Percentiles rank a stretch among this genome's conserved stretches.
These are phyloP conservation scores for Pythium angustatum DNA, from an alignment of 352 stramenopile species.

Conservation along the genomic window DNA sequence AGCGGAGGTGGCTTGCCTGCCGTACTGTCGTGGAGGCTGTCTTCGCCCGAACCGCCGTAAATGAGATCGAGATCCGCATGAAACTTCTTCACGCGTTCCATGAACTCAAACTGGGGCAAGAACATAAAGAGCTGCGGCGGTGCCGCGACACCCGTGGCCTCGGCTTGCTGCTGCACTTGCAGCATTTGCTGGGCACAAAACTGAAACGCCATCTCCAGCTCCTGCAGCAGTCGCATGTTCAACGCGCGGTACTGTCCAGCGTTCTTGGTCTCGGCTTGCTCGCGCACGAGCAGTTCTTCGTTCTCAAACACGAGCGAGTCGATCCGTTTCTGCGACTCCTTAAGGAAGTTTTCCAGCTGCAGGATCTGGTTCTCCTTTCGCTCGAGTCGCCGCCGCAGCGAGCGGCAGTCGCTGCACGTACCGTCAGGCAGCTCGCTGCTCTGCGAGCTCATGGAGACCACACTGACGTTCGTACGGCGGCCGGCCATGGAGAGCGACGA, in stretches of 20 bases:
- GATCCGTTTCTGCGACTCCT: constrained; percentile 78
- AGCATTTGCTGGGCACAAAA: constrained; percentile 61
- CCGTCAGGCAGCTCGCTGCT: constrained; percentile 41
- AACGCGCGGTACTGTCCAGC: constrained; percentile 53
- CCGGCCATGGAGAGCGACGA: constrained; percentile 40
- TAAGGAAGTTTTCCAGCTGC: constrained; percentile 76
- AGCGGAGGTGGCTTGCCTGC: constrained; percentile 4
- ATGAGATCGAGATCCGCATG: constrained; percentile 46
- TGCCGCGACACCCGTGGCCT: constrained; percentile 12
- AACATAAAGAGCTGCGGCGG: constrained; percentile 47
- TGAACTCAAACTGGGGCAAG: constrained; percentile 68
- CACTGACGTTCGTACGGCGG: constrained; percentile 54
- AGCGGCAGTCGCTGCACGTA: constrained; percentile 49
- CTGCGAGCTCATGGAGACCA: constrained; percentile 50
- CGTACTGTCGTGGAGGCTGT: constrained; percentile 25
- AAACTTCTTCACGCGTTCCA: constrained; percentile 72
- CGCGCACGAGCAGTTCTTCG: constrained; percentile 61
- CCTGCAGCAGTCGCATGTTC: constrained; percentile 65
- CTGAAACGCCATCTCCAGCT: constrained; percentile 74
- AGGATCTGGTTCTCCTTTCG: constrained; percentile 74
- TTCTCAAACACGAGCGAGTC: constrained; percentile 63
- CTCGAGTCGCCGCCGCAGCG: constrained; percentile 60
- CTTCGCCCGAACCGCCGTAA: constrained; percentile 23
- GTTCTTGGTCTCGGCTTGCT: constrained; percentile 68
- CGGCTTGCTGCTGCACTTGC: constrained; percentile 29